phyloP scores from a whole-genome alignment of 176 grass and related monocot genomes.

The Areca catechu region DNA sequence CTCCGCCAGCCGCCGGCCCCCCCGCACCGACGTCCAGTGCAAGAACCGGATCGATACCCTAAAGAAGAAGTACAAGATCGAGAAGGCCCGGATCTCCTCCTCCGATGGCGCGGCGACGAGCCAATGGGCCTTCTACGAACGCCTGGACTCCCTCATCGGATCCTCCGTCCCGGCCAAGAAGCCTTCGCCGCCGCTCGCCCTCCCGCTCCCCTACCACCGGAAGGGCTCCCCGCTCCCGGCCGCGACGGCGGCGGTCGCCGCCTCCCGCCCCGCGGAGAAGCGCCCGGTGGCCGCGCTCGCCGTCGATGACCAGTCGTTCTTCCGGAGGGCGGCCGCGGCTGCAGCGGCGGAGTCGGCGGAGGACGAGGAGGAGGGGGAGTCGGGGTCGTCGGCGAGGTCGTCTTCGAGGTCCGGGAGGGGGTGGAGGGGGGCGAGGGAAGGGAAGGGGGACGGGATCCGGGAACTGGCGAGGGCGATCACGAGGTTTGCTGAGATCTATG shows the following conservation, averaged over 20 bases:
- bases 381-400: slow-evolving; percentile 33
- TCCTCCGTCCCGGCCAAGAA: slow-evolving; percentile 15
- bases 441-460: slow-evolving; percentile 30
- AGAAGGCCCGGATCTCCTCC: slow-evolving; percentile 21
- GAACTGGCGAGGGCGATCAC: slow-evolving; percentile 70
- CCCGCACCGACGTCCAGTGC: slow-evolving; percentile 91
- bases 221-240: slow-evolving; percentile 15
- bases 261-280: background rate
- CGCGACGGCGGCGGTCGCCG: slow-evolving; percentile 26
- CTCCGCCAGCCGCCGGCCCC: slow-evolving; percentile 51
- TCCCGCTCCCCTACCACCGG: slow-evolving; percentile 18
- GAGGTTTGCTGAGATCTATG: slow-evolving; percentile 80
- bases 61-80: slow-evolving; percentile 99
- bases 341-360: slow-evolving; percentile 23
- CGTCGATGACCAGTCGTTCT: slow-evolving; percentile 21
- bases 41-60: slow-evolving; percentile 99
- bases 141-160: slow-evolving; percentile 74
- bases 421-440: slow-evolving; percentile 8
- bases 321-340: slow-evolving; percentile 46
- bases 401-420: slow-evolving; percentile 41
- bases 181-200: slow-evolving; percentile 26
- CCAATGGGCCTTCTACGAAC: slow-evolving; percentile 58
- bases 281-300: slow-evolving; percentile 16
- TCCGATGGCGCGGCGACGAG: slow-evolving; percentile 22
- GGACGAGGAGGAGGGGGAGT: slow-evolving; percentile 23